Evolutionary conservation across 1,284 basidiomycete species (phyloP).

Genomic region (Lignosus rhinocerotis): DNA sequence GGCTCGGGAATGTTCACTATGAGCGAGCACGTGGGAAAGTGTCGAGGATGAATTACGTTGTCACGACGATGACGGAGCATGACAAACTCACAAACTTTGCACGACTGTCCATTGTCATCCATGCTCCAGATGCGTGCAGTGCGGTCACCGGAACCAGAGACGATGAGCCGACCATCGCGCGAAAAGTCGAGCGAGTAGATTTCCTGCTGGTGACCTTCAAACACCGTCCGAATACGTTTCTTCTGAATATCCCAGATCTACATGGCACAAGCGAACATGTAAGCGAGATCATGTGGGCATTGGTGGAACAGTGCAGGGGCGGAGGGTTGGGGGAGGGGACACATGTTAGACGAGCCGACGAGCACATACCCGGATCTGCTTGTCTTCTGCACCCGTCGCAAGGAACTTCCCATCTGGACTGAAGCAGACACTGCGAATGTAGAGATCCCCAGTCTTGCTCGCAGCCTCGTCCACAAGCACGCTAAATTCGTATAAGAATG

Average conservation of each 20-base stretch:
- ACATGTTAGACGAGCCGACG: background rate
- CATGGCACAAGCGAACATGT: background rate
- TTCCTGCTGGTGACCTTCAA: constrained; percentile 84
- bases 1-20: constrained; percentile 42
- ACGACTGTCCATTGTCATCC: constrained; percentile 47
- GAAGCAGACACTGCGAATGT: constrained; percentile 72
- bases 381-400: constrained; percentile 71
- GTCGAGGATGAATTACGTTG: background rate
- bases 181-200: constrained; percentile 89
- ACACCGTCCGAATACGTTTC: constrained; percentile 66
- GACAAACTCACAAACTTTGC: constrained; percentile 36
- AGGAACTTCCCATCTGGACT: constrained; percentile 68
- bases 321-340: background rate
- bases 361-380: constrained; percentile 59
- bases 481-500: constrained; percentile 32
- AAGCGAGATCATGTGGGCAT: background rate
- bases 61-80: background rate
- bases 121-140: constrained; percentile 86
- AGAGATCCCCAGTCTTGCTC: constrained; percentile 56
- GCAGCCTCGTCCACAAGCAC: constrained; percentile 59
- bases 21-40: background rate
- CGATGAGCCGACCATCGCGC: constrained; percentile 73
- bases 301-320: background rate
- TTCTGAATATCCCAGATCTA: constrained; percentile 85
- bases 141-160: constrained; percentile 83